Conservation (phyloP, 2,329 filamentous ascomycete species). For the Penicillium sp. region DNA sequence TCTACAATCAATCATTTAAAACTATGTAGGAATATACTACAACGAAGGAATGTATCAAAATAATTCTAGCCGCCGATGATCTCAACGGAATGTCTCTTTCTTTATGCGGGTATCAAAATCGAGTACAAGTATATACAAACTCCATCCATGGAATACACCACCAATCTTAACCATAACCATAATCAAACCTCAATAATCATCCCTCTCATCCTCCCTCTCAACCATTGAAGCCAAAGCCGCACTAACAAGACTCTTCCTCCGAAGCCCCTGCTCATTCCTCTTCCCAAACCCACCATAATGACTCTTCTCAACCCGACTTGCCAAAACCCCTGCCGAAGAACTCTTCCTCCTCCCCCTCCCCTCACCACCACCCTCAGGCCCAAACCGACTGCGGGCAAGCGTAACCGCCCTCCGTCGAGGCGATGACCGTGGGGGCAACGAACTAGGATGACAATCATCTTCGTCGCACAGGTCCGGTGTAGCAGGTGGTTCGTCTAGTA, state of each 20-base stretch:
- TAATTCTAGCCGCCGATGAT: not conserved
- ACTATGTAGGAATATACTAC: not conserved
- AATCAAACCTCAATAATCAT: not conserved
- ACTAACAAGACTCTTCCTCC: slow-evolving; percentile 41
- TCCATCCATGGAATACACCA: not conserved
- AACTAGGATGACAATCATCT: slow-evolving; percentile 42
- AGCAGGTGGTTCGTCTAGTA: not conserved
- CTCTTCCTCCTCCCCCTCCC: slow-evolving; percentile 31
- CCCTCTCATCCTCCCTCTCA: slow-evolving; percentile 28
- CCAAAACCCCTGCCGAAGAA: slow-evolving; percentile 24
- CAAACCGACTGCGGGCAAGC: slow-evolving; percentile 32
- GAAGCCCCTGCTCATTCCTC: slow-evolving; percentile 38
- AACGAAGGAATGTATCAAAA: not conserved
- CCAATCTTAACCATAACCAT: not conserved
- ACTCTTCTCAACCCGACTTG: slow-evolving; percentile 38
- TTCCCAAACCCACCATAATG: slow-evolving; percentile 29
- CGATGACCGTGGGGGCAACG: slow-evolving; percentile 36
- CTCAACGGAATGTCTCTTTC: not conserved
- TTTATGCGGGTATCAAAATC: not conserved
- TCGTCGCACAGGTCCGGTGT: slow-evolving; percentile 10
- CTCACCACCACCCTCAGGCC: slow-evolving; percentile 18
- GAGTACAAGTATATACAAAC: not conserved
- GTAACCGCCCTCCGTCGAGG: slow-evolving; percentile 33
- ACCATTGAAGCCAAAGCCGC: slow-evolving; percentile 40
- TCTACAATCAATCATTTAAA: not conserved